Conservation (phyloP, 441 rosid species). For the Pelargonium fulgidum region DNA sequence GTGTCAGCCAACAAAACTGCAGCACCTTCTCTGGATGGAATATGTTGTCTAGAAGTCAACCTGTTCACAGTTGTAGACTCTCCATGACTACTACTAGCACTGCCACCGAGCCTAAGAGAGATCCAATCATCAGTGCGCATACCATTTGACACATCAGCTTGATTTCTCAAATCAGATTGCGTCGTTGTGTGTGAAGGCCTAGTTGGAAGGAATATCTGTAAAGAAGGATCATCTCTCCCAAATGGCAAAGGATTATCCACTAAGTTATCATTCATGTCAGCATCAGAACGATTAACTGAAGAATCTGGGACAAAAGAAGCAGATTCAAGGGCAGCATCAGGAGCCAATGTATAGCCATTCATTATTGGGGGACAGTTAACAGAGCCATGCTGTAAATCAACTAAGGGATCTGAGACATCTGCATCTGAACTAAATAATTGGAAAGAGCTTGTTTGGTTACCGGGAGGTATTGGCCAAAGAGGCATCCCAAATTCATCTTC, state of each 20-base stretch:
- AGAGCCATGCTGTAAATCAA: conserved; percentile 51
- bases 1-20: conserved; percentile 55
- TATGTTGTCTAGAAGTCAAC: conserved; percentile 45
- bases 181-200: conserved; percentile 57
- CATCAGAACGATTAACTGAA: conserved; percentile 44
- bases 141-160: conserved; percentile 70
- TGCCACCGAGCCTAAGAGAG: conserved; percentile 87
- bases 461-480: conserved; percentile 64
- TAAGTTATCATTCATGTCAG: conserved; percentile 54
- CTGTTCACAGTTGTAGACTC: conserved; percentile 47
- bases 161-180: conserved; percentile 54
- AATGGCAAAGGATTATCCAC: conserved; percentile 81
- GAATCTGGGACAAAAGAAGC: conserved; percentile 45
- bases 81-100: conserved; percentile 42
- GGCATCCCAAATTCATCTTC: conserved; percentile 67
- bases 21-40: conserved; percentile 43
- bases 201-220: conserved; percentile 89
- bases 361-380: conserved; percentile 48
- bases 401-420: conserved; percentile 51
- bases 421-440: conserved; percentile 63
- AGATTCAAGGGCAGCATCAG: conserved; percentile 51
- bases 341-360: conserved; percentile 57
- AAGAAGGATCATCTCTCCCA: conserved; percentile 80
- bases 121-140: conserved; percentile 79
- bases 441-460: conserved; percentile 58